phyloP scores from a whole-genome alignment of 345 rosid genomes.

The Eucalyptus rudis region DNA sequence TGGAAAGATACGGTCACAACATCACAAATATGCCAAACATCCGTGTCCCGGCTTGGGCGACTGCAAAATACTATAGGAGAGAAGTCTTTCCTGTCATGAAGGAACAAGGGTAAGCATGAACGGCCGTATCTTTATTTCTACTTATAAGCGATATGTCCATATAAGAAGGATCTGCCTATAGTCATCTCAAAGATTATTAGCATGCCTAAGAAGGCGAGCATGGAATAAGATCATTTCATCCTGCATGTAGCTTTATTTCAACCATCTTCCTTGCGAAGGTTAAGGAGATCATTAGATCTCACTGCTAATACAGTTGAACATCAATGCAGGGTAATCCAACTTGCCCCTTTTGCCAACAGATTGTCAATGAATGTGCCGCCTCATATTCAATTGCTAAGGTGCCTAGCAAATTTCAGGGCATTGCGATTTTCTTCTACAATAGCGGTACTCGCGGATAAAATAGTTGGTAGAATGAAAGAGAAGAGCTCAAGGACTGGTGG shows the following conservation, averaged over 20 bases:
- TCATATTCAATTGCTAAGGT: slow-evolving; percentile 72
- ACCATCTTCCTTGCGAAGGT: not conserved
- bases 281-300: not conserved
- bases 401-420: slow-evolving; percentile 83
- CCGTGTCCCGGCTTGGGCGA: slow-evolving; percentile 79
- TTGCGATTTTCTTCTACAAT: slow-evolving; percentile 59
- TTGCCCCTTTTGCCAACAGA: slow-evolving; percentile 93
- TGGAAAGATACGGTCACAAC: slow-evolving; percentile 47
- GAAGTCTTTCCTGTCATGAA: slow-evolving; percentile 58
- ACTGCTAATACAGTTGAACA: not conserved
- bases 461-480: slow-evolving; percentile 58
- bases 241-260: not conserved
- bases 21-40: slow-evolving; percentile 45
- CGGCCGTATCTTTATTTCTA: not conserved
- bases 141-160: not conserved
- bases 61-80: slow-evolving; percentile 43
- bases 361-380: slow-evolving; percentile 91
- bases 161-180: not conserved
- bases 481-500: slow-evolving; percentile 63
- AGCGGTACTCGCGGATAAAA: slow-evolving; percentile 44
- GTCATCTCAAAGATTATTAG: not conserved
- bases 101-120: slow-evolving; percentile 54
- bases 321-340: slow-evolving; percentile 62
- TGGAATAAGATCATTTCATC: not conserved
- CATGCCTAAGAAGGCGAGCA: not conserved